Percentiles rank a stretch among this genome's conserved stretches.
Conservation (phyloP, 2,329 filamentous ascomycete genomes). For the Aspergillus latus region DNA sequence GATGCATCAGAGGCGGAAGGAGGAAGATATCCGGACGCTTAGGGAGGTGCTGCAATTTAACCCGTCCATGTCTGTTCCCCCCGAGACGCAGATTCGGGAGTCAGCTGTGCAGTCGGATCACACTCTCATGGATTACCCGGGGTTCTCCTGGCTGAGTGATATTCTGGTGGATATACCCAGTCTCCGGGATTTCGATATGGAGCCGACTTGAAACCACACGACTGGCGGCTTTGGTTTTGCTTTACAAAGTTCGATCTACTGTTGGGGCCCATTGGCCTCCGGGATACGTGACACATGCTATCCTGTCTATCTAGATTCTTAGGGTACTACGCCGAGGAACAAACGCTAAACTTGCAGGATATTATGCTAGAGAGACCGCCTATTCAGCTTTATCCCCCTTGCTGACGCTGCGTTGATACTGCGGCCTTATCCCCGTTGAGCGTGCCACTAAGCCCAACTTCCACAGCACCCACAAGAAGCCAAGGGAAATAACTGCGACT, state of each 20-base stretch:
- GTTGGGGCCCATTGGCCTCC: constrained; percentile 15
- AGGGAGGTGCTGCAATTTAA: constrained; percentile 40
- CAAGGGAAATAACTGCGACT: constrained; percentile 58
- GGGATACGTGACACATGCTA: constrained; percentile 1
- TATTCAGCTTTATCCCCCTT: constrained; percentile 32
- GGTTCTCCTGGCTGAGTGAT: constrained; percentile 46
- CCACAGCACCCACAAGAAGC: constrained; percentile 70
- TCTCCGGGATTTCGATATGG: constrained; percentile 47
- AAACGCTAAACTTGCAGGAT: constrained; percentile 9
- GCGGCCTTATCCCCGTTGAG: constrained; percentile 22
- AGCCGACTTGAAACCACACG: constrained; percentile 20
- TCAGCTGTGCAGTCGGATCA: constrained; percentile 15
- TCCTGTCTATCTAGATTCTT: constrained; percentile 12
- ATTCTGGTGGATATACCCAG: constrained; percentile 49
- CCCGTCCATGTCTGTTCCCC: constrained; percentile 28
- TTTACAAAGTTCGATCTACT: constrained; percentile 25
- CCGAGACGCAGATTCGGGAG: constrained; percentile 11
- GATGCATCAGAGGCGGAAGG: constrained; percentile 53
- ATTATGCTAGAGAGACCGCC: not conserved
- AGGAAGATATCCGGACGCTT: constrained; percentile 44
- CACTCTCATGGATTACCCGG: constrained; percentile 32
- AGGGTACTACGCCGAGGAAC: not conserved
- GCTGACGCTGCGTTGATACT: constrained; percentile 1
- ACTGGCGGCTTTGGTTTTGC: not conserved
- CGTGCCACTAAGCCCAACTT: constrained; percentile 48